Base-by-base conservation (phyloP, 2,329 filamentous ascomycete genomes). In the Alternaria ethzedia region DNA sequence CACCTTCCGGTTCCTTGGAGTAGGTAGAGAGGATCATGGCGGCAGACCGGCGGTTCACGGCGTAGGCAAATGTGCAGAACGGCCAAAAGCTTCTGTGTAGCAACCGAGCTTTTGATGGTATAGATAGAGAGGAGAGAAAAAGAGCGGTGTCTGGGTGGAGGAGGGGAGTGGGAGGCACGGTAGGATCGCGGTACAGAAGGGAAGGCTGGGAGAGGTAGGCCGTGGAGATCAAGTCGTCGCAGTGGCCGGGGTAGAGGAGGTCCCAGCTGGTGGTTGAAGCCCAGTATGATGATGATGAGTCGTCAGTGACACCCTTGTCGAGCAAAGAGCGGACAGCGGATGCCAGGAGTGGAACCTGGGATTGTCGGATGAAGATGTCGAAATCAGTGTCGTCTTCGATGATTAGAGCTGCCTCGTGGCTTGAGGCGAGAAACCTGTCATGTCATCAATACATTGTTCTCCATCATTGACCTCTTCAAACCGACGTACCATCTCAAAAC, bases 11-110 rank as follows among this genome's bases (percentile, higher is more conserved):
- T 45, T 72, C 68, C 13, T 12, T 57, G 13, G 55, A 43, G 25
- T 77, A 72, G 1, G 72, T 62, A 17, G 58, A 52, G 1, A 80
- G 62, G 10, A 82, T 71, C 4, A 70, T 69, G 6, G 56, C 36
- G 0, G 81, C 80, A 1, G 78, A 77, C 9, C 61, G 46, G 5
- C 78, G 71, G 0, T 74, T 80, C 5, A 82, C 70, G 13, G 72
- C 80, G 69, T 80, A 82, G 41, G 75, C 80, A 64, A 81, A 82
- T 2, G 80, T 82, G 69, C 80, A 82, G 41, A 82, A 77, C 0
- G 79, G 79, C 58, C 68, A 78, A 49, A 69, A 65, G 12, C 75
- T 73, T 41, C 74, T 70, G 66, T 82, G 78, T 7, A 81, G 50
- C 1, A 82, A 44, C 8, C 80, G 73, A 0, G 70, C 69, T 6